Evolutionary conservation across 2,329 filamentous ascomycete species (phyloP), one percentile per base, ranked within the genome.

Genomic region (Didymella exigua): DNA sequence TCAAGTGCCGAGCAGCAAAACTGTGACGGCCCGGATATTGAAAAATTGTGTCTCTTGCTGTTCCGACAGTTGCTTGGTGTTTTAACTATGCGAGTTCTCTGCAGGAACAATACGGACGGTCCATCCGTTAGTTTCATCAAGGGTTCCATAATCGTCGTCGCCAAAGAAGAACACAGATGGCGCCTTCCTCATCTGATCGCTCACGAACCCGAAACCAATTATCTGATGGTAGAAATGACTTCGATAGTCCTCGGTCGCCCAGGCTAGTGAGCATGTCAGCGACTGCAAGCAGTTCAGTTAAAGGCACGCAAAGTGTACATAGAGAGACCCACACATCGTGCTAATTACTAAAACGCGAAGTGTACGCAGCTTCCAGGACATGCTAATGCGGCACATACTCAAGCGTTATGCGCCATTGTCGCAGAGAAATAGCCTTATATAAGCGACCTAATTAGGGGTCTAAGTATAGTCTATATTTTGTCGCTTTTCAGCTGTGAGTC

Each of bases 391-490:
- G 18, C 10, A 51, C 30, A 23, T 46, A 49, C 29, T 51, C 13
- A 4, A 51, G 45, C 10, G 46, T 50, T 21, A 51, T 41, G 23
- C 29, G 33, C 53, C 53, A 56, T 24, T n/a, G n/a, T n/a, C n/a
- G n/a, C n/a, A n/a, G n/a, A n/a, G n/a, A n/a, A n/a, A n/a, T n/a
- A n/a, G n/a, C n/a, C n/a, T n/a, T n/a, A n/a, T n/a, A n/a, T n/a
- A n/a, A n/a, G n/a, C n/a, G n/a, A n/a, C n/a, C n/a, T n/a, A n/a
- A n/a, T n/a, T n/a, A n/a, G n/a, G n/a, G n/a, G n/a, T n/a, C n/a
- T n/a, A n/a, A n/a, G n/a, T n/a, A n/a, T n/a, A n/a, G n/a, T n/a
- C n/a, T n/a, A n/a, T n/a, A n/a, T n/a, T n/a, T n/a, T n/a, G n/a
- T n/a, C n/a, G n/a, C n/a, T n/a, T n/a, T n/a, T n/a, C n/a, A n/a